Base-by-base conservation (phyloP, 176 grass and related monocot species). In the Cymbopogon citratus region DNA sequence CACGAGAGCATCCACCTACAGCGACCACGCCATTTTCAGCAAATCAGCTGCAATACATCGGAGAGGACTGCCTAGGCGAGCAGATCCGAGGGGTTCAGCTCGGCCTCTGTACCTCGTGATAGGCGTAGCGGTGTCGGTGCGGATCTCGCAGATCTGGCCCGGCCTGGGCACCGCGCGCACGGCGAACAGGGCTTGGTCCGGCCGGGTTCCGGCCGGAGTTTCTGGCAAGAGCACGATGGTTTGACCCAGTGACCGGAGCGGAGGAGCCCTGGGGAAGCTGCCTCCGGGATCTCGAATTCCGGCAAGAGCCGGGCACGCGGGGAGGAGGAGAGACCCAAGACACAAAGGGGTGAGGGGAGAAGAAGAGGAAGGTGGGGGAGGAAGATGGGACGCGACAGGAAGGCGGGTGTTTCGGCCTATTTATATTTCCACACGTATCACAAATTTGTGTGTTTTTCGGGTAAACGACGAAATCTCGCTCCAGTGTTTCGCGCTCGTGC, bases 81-180 rank as follows among this genome's bases (percentile, higher is more conserved):
- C 44, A 63, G 83, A 89, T 89, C 87, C 76, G 73, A 66, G 45
- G 38, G 46, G 43, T 41, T 39, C 27, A 16, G 45, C 68, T 12
- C 18, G 28, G 24, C 38, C 66, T 15, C 45, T 16, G 46, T 82
- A 86, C 83, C 87, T 89, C 61, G 61, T 39, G 61, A 68, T 33
- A 78, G 29, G 78, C 23, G 74, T 33, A 28, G 28, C 12, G 28
- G 84, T 38, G 67, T 86, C 79, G 74, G 79, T 66, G 74, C 60
- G 68, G 88, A 90, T 90, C 84, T 86, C 49, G 48, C 61, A 86
- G 88, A 90, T 90, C 88, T 83, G 73, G 79, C 78, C 26, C 49
- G 71, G 12, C 73, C 27, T 77, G n/a, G 23, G 74, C 66, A 61
- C 66, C 79, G 28, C 56, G 46, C n/a, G 12, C 84, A 29, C 63